Conservation (phyloP, 106 monocot species). For the Narthecium ossifragum region DNA sequence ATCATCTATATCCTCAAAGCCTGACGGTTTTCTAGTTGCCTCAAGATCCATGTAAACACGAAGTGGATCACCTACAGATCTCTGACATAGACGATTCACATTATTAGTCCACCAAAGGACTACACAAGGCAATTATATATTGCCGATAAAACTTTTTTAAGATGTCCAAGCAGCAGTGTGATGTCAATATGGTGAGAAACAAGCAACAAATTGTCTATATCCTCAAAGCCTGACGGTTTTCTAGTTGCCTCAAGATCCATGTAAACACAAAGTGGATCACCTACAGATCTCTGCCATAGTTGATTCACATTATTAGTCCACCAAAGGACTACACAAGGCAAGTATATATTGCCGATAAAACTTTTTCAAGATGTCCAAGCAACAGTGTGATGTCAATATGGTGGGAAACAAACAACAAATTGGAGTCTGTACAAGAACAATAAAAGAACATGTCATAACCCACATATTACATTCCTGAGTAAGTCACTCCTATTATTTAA, state of each 20-base stretch:
- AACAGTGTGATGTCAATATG: background rate
- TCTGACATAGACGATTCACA: constrained; percentile 23
- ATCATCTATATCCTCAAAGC: background rate
- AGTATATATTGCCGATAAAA: background rate
- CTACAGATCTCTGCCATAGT: constrained; percentile 47
- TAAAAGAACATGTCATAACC: no score
- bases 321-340: background rate
- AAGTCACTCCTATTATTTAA: no score
- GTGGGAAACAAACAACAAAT: background rate
- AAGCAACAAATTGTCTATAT: background rate
- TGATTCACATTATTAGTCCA: background rate
- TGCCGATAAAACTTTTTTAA: background rate
- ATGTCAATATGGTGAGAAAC: background rate
- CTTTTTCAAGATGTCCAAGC: background rate
- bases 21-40: constrained; percentile 22
- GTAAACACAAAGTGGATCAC: constrained; percentile 79
- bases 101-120: background rate
- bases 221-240: background rate
- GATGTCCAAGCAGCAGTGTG: background rate
- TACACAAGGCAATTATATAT: background rate
- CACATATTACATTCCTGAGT: no score
- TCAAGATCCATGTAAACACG: constrained; percentile 90
- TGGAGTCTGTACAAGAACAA: no score
- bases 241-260: constrained; percentile 81
- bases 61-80: constrained; percentile 67